Conservation (phyloP, 208 protist genomes). For the Trypanosoma platydactyli region DNA sequence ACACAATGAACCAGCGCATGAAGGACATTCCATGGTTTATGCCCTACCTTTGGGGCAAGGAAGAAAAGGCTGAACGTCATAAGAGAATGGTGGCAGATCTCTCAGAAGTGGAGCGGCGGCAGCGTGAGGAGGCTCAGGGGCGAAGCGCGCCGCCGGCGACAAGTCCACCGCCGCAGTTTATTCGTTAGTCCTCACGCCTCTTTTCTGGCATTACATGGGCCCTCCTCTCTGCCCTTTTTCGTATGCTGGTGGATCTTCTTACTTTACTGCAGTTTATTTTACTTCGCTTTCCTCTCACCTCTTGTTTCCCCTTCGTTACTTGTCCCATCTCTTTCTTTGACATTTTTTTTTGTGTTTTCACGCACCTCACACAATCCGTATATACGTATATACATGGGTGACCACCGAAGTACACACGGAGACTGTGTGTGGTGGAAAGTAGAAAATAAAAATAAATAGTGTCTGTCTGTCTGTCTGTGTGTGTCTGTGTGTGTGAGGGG, state of each 20-base stretch:
- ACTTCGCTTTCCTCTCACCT: background rate
- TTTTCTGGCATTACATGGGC: background rate
- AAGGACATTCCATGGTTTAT: constrained; percentile 92
- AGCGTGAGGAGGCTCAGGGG: constrained; percentile 21
- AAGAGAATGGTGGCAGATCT: constrained; percentile 75
- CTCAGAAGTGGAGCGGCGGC: constrained; percentile 65
- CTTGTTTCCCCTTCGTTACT: no score
- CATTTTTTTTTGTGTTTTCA: no score
- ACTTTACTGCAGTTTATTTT: background rate
- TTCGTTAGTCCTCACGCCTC: constrained; percentile 39
- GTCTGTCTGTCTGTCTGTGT: no score
- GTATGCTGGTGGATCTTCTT: background rate
- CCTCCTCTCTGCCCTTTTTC: background rate
- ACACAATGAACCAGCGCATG: constrained; percentile 90
- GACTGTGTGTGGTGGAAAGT: no score
- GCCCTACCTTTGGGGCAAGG: constrained; percentile 92
- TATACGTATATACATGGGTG: no score
- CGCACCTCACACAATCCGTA: no score
- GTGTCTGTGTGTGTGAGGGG: no score
- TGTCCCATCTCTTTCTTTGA: no score
- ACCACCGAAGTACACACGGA: no score
- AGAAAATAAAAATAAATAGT: no score
- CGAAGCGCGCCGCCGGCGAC: constrained; percentile 68
- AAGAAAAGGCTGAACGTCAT: constrained; percentile 74
- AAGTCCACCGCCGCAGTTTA: constrained; percentile 71